phyloP scores from a whole-genome alignment of 1,284 basidiomycete species.

The Moesziomyces sp. region DNA sequence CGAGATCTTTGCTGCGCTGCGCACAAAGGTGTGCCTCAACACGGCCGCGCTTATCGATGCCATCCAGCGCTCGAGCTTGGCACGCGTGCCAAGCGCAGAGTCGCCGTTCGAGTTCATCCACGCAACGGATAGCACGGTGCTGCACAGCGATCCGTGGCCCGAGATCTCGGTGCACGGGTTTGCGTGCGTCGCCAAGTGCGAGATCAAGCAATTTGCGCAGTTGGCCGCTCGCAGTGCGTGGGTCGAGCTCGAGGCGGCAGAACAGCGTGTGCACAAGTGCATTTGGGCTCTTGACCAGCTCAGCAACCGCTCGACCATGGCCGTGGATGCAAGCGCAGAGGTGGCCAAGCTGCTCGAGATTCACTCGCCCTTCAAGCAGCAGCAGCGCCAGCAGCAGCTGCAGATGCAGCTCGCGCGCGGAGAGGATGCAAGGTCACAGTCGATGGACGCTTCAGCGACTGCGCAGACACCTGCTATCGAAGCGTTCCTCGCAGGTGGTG shows the following conservation, averaged over 20 bases:
- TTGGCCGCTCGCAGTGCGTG: slow-evolving; percentile 11
- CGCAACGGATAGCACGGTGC: slow-evolving; percentile 22
- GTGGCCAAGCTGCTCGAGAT: slow-evolving; percentile 15
- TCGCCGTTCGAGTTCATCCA: slow-evolving; percentile 28
- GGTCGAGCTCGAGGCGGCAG: slow-evolving; percentile 24
- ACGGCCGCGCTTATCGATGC: slow-evolving; percentile 39
- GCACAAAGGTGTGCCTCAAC: slow-evolving; percentile 26
- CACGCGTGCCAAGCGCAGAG: not conserved
- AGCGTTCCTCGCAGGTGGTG: not conserved
- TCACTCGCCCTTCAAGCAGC: slow-evolving; percentile 22
- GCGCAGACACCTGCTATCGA: not conserved
- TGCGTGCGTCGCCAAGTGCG: slow-evolving; percentile 30
- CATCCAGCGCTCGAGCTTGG: slow-evolving; percentile 25
- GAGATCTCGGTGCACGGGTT: slow-evolving; percentile 35
- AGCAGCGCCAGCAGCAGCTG: slow-evolving; percentile 9
- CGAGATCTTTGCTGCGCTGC: slow-evolving; percentile 22
- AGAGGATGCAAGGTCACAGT: not conserved
- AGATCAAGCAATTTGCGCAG: slow-evolving; percentile 22
- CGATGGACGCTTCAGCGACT: not conserved
- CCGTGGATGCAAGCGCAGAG: slow-evolving; percentile 28
- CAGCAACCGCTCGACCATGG: slow-evolving; percentile 29
- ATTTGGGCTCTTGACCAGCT: slow-evolving; percentile 44
- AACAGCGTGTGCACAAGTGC: slow-evolving; percentile 32
- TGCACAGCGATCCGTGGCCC: slow-evolving; percentile 43
- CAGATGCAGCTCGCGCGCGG: not conserved